phyloP scores from a whole-genome alignment of 257 asterid species.

The Jacaranda mimosifolia region DNA sequence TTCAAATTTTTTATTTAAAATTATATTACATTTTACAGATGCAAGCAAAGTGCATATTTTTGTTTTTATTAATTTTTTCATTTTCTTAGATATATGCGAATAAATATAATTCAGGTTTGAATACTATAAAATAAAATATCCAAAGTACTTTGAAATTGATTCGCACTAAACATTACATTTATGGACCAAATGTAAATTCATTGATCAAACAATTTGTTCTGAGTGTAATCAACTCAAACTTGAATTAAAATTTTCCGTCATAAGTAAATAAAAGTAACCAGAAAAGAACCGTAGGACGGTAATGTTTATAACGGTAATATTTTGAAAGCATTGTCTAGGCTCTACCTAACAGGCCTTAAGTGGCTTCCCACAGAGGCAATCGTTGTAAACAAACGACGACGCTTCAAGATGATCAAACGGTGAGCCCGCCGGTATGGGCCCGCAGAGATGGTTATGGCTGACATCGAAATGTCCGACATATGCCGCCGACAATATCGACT shows the following conservation, averaged over 20 bases:
- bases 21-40: no score
- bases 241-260: background rate
- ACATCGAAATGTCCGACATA: constrained; percentile 85
- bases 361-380: constrained; percentile 94
- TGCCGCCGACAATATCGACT: constrained; percentile 60
- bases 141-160: no score
- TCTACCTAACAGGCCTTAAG: constrained; percentile 59
- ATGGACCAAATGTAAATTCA: no score
- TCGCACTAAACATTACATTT: no score
- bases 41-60: no score
- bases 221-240: background rate
- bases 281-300: background rate
- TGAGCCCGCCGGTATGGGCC: constrained; percentile 79
- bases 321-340: background rate
- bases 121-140: no score
- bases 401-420: constrained; percentile 97
- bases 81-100: no score
- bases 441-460: constrained; percentile 93
- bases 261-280: no score
- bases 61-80: no score
- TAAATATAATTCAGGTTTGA: no score
- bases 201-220: background rate
- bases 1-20: no score
- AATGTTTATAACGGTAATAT: background rate
- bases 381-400: constrained; percentile 76